Conservation (phyloP, 2,329 filamentous ascomycete species). For the Karstenula rhodostoma region DNA sequence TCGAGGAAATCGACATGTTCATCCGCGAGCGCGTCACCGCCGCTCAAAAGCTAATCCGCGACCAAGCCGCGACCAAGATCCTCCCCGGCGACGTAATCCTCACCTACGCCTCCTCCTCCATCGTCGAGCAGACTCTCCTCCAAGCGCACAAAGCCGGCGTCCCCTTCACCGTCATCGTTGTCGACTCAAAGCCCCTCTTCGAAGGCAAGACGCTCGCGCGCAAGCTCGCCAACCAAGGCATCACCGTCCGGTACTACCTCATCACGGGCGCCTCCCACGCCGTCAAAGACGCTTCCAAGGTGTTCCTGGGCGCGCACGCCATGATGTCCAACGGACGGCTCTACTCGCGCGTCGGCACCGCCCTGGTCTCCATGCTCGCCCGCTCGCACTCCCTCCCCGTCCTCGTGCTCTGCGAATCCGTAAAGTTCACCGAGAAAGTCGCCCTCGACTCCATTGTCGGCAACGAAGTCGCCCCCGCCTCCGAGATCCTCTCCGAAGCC, state of each 20-base stretch:
- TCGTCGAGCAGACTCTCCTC: slow-evolving; percentile 84
- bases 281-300: slow-evolving; percentile 73
- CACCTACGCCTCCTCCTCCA: slow-evolving; percentile 84
- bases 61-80: slow-evolving; percentile 78
- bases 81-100: slow-evolving; percentile 81
- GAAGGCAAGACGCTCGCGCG: slow-evolving; percentile 77
- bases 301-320: slow-evolving; percentile 84
- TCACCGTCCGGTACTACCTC: slow-evolving; percentile 82
- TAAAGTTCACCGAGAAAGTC: slow-evolving; percentile 93
- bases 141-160: slow-evolving; percentile 74
- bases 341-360: slow-evolving; percentile 87
- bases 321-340: slow-evolving; percentile 96
- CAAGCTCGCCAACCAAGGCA: slow-evolving; percentile 71
- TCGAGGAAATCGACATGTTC: slow-evolving; percentile 85
- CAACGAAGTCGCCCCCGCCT: slow-evolving; percentile 87
- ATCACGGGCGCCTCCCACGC: slow-evolving; percentile 80
- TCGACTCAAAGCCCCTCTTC: slow-evolving; percentile 77
- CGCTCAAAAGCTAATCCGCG: slow-evolving; percentile 85
- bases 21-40: slow-evolving; percentile 89
- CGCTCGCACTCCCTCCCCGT: slow-evolving; percentile 79
- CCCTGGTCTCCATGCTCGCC: slow-evolving; percentile 84
- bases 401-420: slow-evolving; percentile 88
- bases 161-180: slow-evolving; percentile 81
- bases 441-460: slow-evolving; percentile 91
- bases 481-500: slow-evolving; percentile 63